Conservation (phyloP, 1,284 basidiomycete genomes). For the Rhizoctonia solani region DNA sequence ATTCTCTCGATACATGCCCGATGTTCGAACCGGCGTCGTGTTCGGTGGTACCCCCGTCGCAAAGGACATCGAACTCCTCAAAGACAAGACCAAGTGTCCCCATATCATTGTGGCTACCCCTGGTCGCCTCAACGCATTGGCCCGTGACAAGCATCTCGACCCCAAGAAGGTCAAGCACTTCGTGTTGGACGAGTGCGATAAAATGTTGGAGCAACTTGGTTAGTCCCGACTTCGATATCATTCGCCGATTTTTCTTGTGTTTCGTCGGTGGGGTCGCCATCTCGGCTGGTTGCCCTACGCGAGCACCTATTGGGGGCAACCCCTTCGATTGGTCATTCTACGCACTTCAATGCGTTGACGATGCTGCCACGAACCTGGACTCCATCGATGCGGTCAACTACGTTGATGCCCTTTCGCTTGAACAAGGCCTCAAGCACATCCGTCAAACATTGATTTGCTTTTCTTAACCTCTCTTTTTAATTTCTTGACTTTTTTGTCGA, state of each 20-base stretch:
- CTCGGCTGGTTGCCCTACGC: conserved; percentile 30
- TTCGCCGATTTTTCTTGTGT: conserved; percentile 35
- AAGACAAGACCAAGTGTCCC: conserved; percentile 96
- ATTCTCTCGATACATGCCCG: conserved; percentile 99
- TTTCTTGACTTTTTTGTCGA: conserved; percentile 59
- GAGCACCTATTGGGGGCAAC: conserved; percentile 11
- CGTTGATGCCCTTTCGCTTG: conserved; percentile 8
- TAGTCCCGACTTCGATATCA: conserved; percentile 38
- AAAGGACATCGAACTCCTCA: conserved; percentile 92
- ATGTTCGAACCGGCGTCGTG: conserved; percentile 96
- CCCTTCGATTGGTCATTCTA: conserved; percentile 23
- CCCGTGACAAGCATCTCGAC: conserved; percentile 90
- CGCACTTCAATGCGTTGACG: conserved; percentile 30
- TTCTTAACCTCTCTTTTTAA: conserved; percentile 20
- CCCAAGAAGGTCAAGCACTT: conserved; percentile 97
- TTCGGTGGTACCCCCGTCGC: conserved; percentile 96
- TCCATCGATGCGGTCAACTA: not conserved
- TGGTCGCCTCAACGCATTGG: conserved; percentile 90
- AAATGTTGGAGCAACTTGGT: conserved; percentile 99
- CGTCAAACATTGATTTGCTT: conserved; percentile 33
- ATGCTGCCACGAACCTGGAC: conserved; percentile 29
- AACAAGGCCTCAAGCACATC: conserved; percentile 20
- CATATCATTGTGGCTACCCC: conserved; percentile 99
- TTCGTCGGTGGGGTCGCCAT: conserved; percentile 33
- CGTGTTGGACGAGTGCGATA: conserved; percentile 99